Evolutionary conservation across 148 eudicot genomes (phyloP).

Genomic region (Cornus controversa): DNA sequence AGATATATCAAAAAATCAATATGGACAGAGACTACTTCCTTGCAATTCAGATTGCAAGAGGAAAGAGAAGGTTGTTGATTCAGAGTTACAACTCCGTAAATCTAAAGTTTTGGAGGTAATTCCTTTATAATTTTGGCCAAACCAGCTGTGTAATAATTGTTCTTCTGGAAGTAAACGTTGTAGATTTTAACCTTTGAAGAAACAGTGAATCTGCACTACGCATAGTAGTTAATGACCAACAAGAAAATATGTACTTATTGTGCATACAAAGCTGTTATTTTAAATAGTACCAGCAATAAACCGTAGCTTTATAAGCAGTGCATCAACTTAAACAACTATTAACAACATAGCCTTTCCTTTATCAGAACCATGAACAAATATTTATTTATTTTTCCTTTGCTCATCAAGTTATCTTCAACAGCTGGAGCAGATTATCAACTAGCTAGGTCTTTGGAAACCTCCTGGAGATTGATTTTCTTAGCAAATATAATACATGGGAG

Average conservation of each 20-base stretch:
- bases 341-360: no score
- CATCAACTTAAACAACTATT: no score
- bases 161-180: not conserved
- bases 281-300: no score
- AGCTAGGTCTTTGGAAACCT: not conserved
- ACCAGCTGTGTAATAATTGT: not conserved
- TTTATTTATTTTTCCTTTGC: not conserved
- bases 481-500: not conserved
- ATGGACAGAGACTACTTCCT: slow-evolving; percentile 75
- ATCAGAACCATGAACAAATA: no score
- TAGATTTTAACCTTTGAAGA: not conserved
- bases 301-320: no score
- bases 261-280: no score
- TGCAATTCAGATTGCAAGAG: slow-evolving; percentile 81
- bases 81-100: slow-evolving; percentile 74
- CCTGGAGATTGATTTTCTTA: not conserved
- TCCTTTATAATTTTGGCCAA: not conserved
- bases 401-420: not conserved
- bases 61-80: slow-evolving; percentile 48
- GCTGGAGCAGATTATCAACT: not conserved
- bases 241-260: no score
- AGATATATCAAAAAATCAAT: slow-evolving; percentile 68
- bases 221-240: not conserved
- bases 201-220: not conserved
- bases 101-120: slow-evolving; percentile 62